phyloP scores from a whole-genome alignment of 768 basidiomycete species.

The Mycena galopus region DNA sequence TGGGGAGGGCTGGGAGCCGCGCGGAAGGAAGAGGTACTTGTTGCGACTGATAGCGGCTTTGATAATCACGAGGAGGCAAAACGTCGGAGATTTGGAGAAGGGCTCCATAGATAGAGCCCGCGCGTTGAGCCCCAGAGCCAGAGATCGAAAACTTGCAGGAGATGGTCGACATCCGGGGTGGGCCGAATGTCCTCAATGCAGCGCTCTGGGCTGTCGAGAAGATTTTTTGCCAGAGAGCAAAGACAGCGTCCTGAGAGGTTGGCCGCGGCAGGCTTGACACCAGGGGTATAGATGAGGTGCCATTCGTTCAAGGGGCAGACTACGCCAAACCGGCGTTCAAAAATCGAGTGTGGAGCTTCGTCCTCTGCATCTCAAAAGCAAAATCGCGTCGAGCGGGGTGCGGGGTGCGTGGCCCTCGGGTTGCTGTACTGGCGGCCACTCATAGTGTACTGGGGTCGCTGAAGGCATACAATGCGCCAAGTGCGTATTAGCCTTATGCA shows the following conservation, averaged over 20 bases:
- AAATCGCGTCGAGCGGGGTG: conserved; percentile 49
- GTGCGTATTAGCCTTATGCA: neutral
- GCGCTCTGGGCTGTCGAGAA: conserved; percentile 56
- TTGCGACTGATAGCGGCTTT: conserved; percentile 51
- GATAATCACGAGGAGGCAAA: conserved; percentile 51
- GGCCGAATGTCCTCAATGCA: conserved; percentile 58
- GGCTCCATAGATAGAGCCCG: conserved; percentile 50
- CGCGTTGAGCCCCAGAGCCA: conserved; percentile 49
- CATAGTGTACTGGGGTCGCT: neutral
- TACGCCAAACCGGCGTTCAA: conserved; percentile 56
- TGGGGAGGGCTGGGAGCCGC: conserved; percentile 45
- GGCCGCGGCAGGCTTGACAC: conserved; percentile 53
- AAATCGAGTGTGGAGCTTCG: conserved; percentile 58
- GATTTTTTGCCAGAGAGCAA: conserved; percentile 59
- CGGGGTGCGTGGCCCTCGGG: neutral
- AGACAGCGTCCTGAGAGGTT: conserved; percentile 49
- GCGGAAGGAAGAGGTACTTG: conserved; percentile 49
- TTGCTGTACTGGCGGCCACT: conserved; percentile 43
- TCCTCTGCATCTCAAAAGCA: conserved; percentile 56
- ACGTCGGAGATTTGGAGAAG: conserved; percentile 51
- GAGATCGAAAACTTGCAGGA: conserved; percentile 52
- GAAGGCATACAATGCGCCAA: conserved; percentile 10
- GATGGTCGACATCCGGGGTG: conserved; percentile 41
- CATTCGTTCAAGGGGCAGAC: no score
- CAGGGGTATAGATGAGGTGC: conserved; percentile 55